Evolutionary conservation across 208 protist genomes (phyloP), one percentile per base, ranked within the genome.

Genomic region (Jaenimonas drosophilae): DNA sequence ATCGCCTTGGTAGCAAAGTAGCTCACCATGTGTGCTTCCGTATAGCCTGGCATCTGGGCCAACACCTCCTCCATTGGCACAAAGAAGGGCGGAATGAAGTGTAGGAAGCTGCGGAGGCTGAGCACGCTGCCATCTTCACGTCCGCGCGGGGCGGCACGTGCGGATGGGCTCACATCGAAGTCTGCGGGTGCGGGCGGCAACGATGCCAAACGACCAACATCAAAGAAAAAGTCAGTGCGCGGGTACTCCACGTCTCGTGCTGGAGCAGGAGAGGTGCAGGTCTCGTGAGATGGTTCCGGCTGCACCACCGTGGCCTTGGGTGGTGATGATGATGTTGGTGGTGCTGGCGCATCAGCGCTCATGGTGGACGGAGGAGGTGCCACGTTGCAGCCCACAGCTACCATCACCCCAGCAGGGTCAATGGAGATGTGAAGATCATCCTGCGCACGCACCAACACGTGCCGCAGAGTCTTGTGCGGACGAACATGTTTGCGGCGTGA

Each of bases 71-170:
- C 23, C 31, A 91, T 27, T 3, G 87, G 87, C 1, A 85, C 77
- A 46, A 94, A 94, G 59, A 88, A 94, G 16, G 79, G 69, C 19
- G 87, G 87, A 51, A 94, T 89, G 59, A 75, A 84, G 5, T 59
- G 31, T 12, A 84, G 66, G 42, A 94, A 91, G 33, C 67, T 76
- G 17, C 54, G 38, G n/a, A 94, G 50, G 6, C 78, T 60, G 36
- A 94, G 57, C 17, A 91, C 76, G 20, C 74, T 36, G 2, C 74
- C 86, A 28, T 81, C 69, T 2, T 53, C 69, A 33, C 66, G 76
- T 19, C 63, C 45, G 27, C 47, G 48, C 37, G 70, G 64, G 4
- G 50, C 24, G 2, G 28, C 49, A 19, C 83, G 61, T 12, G 78
- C 47, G 17, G 78, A 71, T 12, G 47, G 41, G 26, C 68, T 79